phyloP scores from a whole-genome alignment of 2,329 filamentous ascomycete genomes.

The Helotiales sp. region DNA sequence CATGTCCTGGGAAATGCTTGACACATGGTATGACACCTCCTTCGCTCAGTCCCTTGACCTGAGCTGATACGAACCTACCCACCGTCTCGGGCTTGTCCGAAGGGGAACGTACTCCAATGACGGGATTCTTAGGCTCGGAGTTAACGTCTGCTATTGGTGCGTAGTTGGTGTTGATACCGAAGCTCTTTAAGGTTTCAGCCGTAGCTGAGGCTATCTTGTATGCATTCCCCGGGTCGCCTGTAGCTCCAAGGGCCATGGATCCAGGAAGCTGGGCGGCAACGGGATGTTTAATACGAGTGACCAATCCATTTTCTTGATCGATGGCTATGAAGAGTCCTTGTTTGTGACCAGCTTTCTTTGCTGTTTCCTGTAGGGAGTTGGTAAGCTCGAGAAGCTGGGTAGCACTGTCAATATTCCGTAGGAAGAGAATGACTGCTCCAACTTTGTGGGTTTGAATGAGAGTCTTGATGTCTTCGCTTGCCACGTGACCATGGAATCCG shows the following conservation, averaged over 20 bases:
- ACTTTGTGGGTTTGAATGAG: constrained; percentile 49
- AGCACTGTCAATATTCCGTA: constrained; percentile 47
- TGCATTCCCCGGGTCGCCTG: constrained; percentile 43
- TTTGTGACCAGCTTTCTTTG: constrained; percentile 46
- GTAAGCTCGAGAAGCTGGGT: constrained; percentile 46
- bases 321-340: constrained; percentile 51
- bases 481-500: constrained; percentile 48
- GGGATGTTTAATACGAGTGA: constrained; percentile 49
- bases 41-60: constrained; percentile 46
- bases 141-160: constrained; percentile 52
- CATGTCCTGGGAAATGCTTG: constrained; percentile 53
- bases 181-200: constrained; percentile 45
- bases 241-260: constrained; percentile 51
- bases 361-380: constrained; percentile 47
- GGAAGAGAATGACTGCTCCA: constrained; percentile 50
- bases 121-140: constrained; percentile 50
- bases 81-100: constrained; percentile 50
- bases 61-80: constrained; percentile 48
- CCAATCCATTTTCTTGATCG: constrained; percentile 52
- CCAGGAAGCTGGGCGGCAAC: constrained; percentile 49
- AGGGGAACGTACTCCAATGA: constrained; percentile 50
- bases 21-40: constrained; percentile 49
- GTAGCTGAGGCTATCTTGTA: constrained; percentile 46
- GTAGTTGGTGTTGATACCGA: constrained; percentile 53
- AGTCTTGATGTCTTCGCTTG: constrained; percentile 49